Base-by-base conservation (phyloP, 495 filamentous ascomycete genomes). In the Penicillium chermesinum region DNA sequence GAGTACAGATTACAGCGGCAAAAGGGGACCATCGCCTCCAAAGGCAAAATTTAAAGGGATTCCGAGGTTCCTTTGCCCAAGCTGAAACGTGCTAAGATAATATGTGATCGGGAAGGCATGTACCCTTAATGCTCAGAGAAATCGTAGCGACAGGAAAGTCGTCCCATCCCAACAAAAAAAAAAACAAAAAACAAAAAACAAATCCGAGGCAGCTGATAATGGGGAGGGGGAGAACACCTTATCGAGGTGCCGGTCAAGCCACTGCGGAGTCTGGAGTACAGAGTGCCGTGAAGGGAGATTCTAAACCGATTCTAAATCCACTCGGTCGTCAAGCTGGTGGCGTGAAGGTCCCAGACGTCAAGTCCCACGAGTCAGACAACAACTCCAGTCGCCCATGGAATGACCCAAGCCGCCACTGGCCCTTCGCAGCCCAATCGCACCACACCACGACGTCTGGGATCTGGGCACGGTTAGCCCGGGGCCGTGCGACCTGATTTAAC, bases 401-500 rank as follows among this genome's bases (percentile, higher is more conserved):
- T 19, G 9, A 6, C 17, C 17, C 7, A 18, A 19, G 18, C 7
- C 16, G 17, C 38, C 38, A 40, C 38, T 19, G 8, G 15, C 8
- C 10, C n/a, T 14, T 15, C 35, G n/a, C 7, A n/a, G 38, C 22
- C 51, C 44, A 58, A 55, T 58, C 16, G 52, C 32, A 48, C n/a
- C 25, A 7, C 55, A 58, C 55, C 55, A 58, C 55, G 46, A 37
- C 33, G 30, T 34, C 30, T 46, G 49, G 49, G 50, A 58, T 54
- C 47, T 40, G 46, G 49, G 14, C 45, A 27, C 42, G 40, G 41
- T 32, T 36, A 27, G 21, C 27, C 38, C 38, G 50, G 55, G 55
- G 47, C 53, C 53, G 59, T 63, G 57, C 59, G 41, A 63, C 59
- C 37, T 32, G 48, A 63, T 58, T 61, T 63, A 63, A 63, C 57